Conservation (phyloP, 257 asterid genomes). For the Verbena officinalis region DNA sequence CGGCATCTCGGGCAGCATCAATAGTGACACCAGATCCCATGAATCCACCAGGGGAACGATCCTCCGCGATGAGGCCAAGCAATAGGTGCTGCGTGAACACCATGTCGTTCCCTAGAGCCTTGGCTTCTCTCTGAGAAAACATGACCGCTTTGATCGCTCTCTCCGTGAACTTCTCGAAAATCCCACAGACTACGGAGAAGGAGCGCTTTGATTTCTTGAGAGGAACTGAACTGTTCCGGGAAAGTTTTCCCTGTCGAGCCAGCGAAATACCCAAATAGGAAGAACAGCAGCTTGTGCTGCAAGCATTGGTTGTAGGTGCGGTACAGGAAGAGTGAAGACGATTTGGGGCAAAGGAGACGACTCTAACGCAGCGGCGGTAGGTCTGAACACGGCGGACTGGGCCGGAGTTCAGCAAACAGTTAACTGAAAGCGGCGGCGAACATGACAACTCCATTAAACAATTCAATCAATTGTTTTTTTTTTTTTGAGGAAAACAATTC, state of each 20-base stretch:
- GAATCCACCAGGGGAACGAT: constrained; percentile 77
- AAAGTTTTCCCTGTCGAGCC: constrained; percentile 31
- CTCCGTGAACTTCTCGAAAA: constrained; percentile 92
- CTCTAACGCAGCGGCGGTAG: constrained; percentile 39
- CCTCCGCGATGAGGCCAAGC: constrained; percentile 92
- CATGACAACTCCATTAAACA: neutral
- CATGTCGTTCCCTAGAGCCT: constrained; percentile 67
- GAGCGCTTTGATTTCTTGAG: constrained; percentile 32
- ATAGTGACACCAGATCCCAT: constrained; percentile 75
- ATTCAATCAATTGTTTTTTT: constrained; percentile 66
- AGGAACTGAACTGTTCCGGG: constrained; percentile 15
- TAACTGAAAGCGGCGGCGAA: constrained; percentile 31
- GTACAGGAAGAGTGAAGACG: constrained; percentile 31
- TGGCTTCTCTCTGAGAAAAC: constrained; percentile 89
- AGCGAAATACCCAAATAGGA: constrained; percentile 60
- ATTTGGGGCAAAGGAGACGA: constrained; percentile 35
- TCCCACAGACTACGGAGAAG: constrained; percentile 58
- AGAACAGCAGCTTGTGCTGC: constrained; percentile 49
- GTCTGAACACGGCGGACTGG: constrained; percentile 14
- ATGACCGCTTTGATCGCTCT: constrained; percentile 90
- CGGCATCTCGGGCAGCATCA: constrained; percentile 78
- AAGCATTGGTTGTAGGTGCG: constrained; percentile 26
- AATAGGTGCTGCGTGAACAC: constrained; percentile 84
- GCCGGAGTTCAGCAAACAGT: constrained; percentile 42
- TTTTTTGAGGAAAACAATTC: too few relatives aligned